Base-by-base conservation (phyloP, 805 yeast species). In the Saturnispora saitoi region DNA sequence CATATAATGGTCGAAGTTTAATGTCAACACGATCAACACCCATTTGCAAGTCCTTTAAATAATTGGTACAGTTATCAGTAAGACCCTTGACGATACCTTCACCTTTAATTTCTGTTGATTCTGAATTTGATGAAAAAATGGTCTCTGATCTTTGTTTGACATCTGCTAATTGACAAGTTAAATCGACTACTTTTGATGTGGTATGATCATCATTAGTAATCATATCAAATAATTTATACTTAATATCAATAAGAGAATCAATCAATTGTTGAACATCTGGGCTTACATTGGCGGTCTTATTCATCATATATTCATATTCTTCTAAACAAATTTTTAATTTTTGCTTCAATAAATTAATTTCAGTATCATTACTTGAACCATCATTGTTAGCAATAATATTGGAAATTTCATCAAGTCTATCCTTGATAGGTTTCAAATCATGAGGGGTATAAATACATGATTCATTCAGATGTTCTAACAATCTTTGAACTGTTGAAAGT, bases 381-480 rank as follows among this genome's bases (percentile, higher is more conserved):
- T 31, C 29, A 32, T 54, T 53, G 64, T 72, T 45, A 78, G 69
- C 70, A 31, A 89, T 80, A 50, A 88, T 87, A 17, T 65, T 68
- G 43, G 72, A 67, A 47, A 91, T 85, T 56, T 88, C 95, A 42
- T 69, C 70, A 50, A 93, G 70, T 53, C 98, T 76, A 46, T 73
- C 78, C 50, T 78, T 72, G 45, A 93, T 85, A 1, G 96, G 95
- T 51, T 72, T 69, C 54, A 89, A 73, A 63, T 93, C 99, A 56
- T 84, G 86, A 48, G 78, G 79, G 1, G 97, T 89, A 65, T 81
- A 91, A 19, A 86, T 87, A 48, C 80, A 81, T 44, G 86, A 78
- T 61, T 86, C 96, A 54, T 79, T 77, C 52, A 91, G 69, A 66
- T 91, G 98, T 54, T 80, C 86, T 56, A 93, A 71, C 50, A 93